Conservation (phyloP, 1,284 basidiomycete species). For the Cutaneotrichosporon sp. region DNA sequence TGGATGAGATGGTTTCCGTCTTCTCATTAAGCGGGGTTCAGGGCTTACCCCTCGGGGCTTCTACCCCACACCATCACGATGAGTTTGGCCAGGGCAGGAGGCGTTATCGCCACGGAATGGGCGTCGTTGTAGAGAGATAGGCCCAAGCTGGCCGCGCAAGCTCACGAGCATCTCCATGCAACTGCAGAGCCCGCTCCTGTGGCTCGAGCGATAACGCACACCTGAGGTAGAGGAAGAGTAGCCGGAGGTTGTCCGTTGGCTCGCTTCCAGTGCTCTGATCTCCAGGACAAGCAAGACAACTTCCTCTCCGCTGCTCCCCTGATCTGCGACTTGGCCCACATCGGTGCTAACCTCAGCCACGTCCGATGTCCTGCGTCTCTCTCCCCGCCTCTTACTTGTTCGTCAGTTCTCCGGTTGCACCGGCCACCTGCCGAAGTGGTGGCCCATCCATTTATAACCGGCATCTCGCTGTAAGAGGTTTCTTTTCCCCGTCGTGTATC, state of each 20-base stretch:
- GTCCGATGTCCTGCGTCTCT: background rate
- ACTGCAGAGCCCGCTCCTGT: background rate
- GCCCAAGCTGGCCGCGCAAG: background rate
- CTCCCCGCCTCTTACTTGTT: background rate
- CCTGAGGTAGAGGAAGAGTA: background rate
- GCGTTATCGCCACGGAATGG: slow-evolving; percentile 1
- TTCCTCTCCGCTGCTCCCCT: background rate
- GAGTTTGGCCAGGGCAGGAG: background rate
- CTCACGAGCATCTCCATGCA: no score
- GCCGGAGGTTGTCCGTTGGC: no score
- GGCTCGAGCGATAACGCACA: background rate
- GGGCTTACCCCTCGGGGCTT: background rate
- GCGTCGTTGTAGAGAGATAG: background rate
- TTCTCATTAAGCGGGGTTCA: background rate
- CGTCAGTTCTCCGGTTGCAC: no score
- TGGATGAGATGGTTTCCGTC: no score
- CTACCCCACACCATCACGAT: background rate
- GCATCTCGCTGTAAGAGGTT: background rate
- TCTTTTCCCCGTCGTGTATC: background rate
- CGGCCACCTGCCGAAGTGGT: background rate
- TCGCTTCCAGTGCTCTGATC: no score
- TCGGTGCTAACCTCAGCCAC: no score
- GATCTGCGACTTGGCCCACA: background rate
- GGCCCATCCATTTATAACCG: background rate
- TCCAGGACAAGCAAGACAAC: background rate